Evolutionary conservation across 768 basidiomycete species (phyloP).

Genomic region (Rhodotorula diobovata): DNA sequence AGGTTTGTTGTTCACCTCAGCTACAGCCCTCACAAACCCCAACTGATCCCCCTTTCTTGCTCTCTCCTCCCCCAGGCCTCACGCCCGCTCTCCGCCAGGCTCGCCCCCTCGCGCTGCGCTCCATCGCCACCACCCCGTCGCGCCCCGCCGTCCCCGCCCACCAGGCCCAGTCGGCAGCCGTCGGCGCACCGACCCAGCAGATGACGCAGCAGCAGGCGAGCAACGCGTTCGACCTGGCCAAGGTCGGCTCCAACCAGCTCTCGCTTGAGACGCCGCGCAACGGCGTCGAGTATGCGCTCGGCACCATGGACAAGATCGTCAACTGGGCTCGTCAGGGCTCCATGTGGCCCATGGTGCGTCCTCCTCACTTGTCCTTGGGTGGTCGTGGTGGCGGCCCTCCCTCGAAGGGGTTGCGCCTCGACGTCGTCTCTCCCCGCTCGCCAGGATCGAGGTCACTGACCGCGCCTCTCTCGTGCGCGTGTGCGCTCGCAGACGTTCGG

Average conservation of each 20-base stretch:
- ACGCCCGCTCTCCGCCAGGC: conserved; percentile 27
- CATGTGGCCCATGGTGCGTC: conserved; percentile 96
- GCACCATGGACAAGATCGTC: conserved; percentile 89
- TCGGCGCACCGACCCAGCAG: not conserved
- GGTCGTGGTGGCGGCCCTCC: too few species aligned
- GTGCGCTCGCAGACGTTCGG: conserved; percentile 52
- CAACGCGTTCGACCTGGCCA: conserved; percentile 35
- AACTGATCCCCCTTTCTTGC: not conserved
- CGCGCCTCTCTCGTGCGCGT: not conserved
- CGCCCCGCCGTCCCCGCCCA: conserved; percentile 7
- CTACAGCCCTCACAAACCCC: too few species aligned
- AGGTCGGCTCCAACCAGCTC: conserved; percentile 36
- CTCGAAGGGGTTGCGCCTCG: not conserved
- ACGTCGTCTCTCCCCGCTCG: not conserved
- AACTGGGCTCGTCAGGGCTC: conserved; percentile 98
- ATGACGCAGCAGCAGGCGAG: conserved; percentile 11
- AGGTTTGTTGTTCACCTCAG: not conserved
- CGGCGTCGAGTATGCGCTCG: conserved; percentile 94
- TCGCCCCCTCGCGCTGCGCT: conserved; percentile 15
- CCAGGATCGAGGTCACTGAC: not conserved
- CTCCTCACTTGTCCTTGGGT: not conserved
- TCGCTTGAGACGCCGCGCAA: conserved; percentile 77
- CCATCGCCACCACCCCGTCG: conserved; percentile 28
- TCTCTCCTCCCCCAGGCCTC: conserved; percentile 11
- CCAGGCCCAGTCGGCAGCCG: not conserved